phyloP scores from a whole-genome alignment of 1,284 basidiomycete genomes.

The Rhodotorula sp. region DNA sequence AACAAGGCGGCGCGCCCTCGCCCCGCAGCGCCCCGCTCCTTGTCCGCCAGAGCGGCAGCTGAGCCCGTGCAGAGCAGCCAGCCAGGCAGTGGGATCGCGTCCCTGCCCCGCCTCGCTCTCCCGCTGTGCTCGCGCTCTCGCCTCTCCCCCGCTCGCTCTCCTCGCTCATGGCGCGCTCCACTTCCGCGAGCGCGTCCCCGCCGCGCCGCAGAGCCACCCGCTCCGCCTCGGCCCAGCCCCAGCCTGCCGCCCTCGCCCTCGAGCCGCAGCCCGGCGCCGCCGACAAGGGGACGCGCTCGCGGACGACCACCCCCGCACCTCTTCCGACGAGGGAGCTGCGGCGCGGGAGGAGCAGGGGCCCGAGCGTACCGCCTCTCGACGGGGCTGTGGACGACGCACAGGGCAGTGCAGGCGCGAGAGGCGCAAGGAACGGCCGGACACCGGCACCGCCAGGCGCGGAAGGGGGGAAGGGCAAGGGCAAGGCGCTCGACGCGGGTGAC shows the following conservation, averaged over 20 bases:
- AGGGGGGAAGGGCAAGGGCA: neutral
- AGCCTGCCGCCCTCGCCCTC: neutral
- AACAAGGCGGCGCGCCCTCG: neutral
- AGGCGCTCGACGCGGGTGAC: neutral
- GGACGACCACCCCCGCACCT: neutral
- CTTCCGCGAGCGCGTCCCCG: neutral
- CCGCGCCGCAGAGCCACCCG: too few relatives aligned
- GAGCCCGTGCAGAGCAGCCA: too few relatives aligned
- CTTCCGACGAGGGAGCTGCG: neutral
- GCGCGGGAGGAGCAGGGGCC: conserved; percentile 14
- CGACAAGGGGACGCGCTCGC: neutral
- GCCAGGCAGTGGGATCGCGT: too few relatives aligned
- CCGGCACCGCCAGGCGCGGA: neutral
- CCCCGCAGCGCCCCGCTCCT: too few relatives aligned
- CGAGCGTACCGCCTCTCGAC: neutral
- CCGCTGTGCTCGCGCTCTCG: neutral
- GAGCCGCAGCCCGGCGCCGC: neutral
- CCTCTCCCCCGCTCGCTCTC: neutral
- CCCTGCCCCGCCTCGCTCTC: too few relatives aligned
- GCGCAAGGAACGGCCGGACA: neutral
- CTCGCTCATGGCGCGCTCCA: neutral
- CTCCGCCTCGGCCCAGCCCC: neutral
- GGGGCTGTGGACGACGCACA: neutral
- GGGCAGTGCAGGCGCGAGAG: too few relatives aligned
- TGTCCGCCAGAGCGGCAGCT: too few relatives aligned